Evolutionary conservation across 2,329 filamentous ascomycete species (phyloP), one percentile per base, ranked within the genome.

Genomic region (Fusarium fracticaudum): DNA sequence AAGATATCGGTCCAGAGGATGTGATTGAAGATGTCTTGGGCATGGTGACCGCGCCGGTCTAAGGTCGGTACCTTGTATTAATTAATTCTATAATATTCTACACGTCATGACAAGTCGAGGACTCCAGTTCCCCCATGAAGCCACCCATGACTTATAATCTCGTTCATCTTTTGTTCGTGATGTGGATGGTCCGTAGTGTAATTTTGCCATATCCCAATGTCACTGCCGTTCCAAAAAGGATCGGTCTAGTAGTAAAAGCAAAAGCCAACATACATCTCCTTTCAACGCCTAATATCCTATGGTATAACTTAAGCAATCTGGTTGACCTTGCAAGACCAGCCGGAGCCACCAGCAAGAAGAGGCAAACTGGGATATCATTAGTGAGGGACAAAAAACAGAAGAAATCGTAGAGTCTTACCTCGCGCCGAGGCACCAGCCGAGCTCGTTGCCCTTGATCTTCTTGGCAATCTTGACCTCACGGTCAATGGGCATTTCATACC

Each of bases 381-480:
- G 78, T 45, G 54, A 47, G 24, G 6, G 63, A 47, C 17, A 35
- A 51, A 31, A 55, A 35, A 35, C 22, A 29, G 26, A 60, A 14
- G 7, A 10, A 35, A 47, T 31, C 11, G 9, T n/a, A 33, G 31
- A 43, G 62, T 31, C 92, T 86, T 87, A 96, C 94, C 94, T 98
- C 75, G 96, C 96, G 83, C 96, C 96, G 80, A 99, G 87, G 85
- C 96, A 98, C 96, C 96, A 99, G 44, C 96, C 96, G 79, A 99
- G 85, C 86, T 99, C 97, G 83, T 98, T 98, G 64, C 91, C 92
- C 86, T 97, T 96, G 81, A 99, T 97, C 89, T 98, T 98, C 93
- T 99, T 99, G 69, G 96, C 96, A 81, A 98, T 97, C 88, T 94
- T 96, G 75, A 99, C 95, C 84, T 99, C 96, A 44, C 97, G 90